Percentiles rank a stretch among this genome's conserved stretches.
These are phyloP conservation scores for Atkinsonella texensis DNA, from an alignment of 2,329 filamentous ascomycete species.

Conservation along the genomic window DNA sequence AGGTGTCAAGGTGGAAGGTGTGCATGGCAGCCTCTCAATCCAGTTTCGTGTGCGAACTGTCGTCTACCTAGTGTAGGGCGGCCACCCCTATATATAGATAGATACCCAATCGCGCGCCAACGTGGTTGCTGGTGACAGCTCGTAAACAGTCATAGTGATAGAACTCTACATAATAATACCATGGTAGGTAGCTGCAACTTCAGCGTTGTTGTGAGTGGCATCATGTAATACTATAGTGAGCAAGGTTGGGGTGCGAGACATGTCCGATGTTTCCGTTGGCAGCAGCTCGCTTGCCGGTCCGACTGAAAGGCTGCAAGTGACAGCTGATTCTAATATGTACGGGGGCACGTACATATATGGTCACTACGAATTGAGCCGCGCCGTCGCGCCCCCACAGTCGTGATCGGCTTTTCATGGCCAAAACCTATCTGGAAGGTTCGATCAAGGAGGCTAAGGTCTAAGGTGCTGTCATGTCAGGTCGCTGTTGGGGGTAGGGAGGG, in stretches of 20 bases:
- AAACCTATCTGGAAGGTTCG: not conserved
- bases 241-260: conserved; percentile 9
- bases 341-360: no score
- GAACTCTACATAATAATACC: no score
- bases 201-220: no score
- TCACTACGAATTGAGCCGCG: no score
- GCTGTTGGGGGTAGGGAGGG: no score
- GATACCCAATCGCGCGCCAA: no score
- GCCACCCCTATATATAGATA: no score
- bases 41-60: conserved; percentile 14
- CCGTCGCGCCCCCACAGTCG: not conserved
- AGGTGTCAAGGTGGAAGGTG: conserved; percentile 2
- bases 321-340: no score
- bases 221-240: not conserved
- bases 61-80: no score
- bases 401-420: not conserved
- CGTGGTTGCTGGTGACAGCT: no score
- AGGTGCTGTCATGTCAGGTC: not conserved
- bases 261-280: conserved; percentile 3
- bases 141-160: no score
- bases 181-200: no score
- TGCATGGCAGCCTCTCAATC: conserved; percentile 17
- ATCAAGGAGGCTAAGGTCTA: not conserved
- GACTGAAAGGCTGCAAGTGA: not conserved
- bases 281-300: not conserved